Conservation (phyloP, 176 grass and related monocot genomes). For the Rhynchospora pubera region DNA sequence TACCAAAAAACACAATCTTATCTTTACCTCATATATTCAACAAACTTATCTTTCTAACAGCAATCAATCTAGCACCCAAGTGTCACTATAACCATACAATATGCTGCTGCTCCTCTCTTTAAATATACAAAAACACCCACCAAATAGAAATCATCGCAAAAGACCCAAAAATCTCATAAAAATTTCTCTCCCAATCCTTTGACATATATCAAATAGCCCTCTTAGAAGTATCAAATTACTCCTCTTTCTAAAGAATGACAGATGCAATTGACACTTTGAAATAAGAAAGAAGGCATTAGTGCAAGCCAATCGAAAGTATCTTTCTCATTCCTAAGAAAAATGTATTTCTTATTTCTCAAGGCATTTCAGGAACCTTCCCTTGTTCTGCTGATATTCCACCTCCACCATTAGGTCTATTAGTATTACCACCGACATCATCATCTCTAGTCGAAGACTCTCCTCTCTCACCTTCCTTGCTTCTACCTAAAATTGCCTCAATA, state of each 20-base stretch:
- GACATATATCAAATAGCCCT: neutral
- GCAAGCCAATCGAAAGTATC: neutral
- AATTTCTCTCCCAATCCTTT: too few relatives aligned
- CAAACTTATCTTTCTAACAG: neutral
- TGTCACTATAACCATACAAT: neutral
- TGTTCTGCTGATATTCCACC: constrained; percentile 4
- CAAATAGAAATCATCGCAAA: neutral
- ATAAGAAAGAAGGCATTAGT: neutral
- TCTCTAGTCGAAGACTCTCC: constrained; percentile 24
- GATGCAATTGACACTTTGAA: neutral
- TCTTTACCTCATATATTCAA: too few relatives aligned
- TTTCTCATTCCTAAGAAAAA: neutral
- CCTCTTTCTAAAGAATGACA: neutral
- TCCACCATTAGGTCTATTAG: neutral
- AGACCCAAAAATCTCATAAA: neutral
- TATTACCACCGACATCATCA: neutral
- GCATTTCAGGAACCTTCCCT: neutral
- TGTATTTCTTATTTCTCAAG: neutral
- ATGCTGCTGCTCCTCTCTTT: neutral
- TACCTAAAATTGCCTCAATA: constrained; percentile 56
- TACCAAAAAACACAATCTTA: too few relatives aligned
- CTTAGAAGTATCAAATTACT: neutral
- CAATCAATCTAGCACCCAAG: neutral
- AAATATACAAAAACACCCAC: neutral
- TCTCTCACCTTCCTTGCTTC: constrained; percentile 41